Evolutionary conservation across 78 protist species (phyloP), one percentile per base, ranked within the genome.

Genomic region (Cavenderia fasciculata): DNA sequence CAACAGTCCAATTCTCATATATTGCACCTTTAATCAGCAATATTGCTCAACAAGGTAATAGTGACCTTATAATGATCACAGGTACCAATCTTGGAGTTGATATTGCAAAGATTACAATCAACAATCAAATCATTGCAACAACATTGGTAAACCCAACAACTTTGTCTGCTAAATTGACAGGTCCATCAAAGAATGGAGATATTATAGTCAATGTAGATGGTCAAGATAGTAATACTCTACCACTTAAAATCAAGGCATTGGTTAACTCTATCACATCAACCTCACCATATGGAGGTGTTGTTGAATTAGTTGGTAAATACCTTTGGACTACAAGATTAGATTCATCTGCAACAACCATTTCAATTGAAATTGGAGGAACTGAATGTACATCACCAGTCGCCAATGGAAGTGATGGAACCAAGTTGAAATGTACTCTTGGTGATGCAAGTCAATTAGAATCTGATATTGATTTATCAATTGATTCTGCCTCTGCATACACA

Each of bases 81-180:
- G 85, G 85, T 8, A 16, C 7, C 4, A 74, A 74, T 14, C 54
- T 74, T n/a, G 85, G 85, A 51, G 21, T 38, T 16, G 19, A 7
- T 16, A 3, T n/a, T 4, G 38, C 72, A 63, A 63, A 33, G 12
- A 23, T 40, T 21, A 19, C 72, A 3, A 33, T 63, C n/a, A 38
- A 43, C 43, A 63, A 63, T 11, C 12, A 10, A 27, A 62, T 41
- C 14, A 7, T 10, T 11, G 11, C 44, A 54, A 34, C 27, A 29
- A 4, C 54, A 10, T 62, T 61, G 11, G 54, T 31, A 44, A 14
- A 4, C 4, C 4, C 47, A 33, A 10, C 11, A 2, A 47, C 38
- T 5, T 38, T 5, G 34, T 4, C 18, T 6, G 29, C 7, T 2
- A 11, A 44, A 2, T 1, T 69, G 23, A 4, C 7, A 11, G 75